Conservation (phyloP, 148 eudicot species). For the Selenicereus undatus region DNA sequence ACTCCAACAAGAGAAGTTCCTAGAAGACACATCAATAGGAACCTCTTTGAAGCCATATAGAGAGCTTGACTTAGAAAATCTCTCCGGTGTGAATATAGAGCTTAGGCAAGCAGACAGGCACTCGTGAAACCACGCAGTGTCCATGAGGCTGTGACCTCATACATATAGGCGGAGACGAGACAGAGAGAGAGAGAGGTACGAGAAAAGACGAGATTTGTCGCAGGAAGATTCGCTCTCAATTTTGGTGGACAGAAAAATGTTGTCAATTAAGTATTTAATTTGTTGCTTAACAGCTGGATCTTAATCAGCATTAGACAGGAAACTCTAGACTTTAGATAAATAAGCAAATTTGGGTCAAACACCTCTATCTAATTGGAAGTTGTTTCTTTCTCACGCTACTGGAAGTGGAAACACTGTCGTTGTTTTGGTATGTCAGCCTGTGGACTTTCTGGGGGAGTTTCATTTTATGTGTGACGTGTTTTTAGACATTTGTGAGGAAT, state of each 20-base stretch:
- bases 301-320: neutral
- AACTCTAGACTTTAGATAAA: neutral
- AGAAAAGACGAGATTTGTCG: conserved; percentile 1
- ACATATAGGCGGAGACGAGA: neutral
- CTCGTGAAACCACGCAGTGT: neutral
- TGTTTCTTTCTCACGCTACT: neutral
- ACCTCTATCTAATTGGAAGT: neutral
- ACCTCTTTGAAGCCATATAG: neutral
- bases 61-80: no score
- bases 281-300: conserved; percentile 1
- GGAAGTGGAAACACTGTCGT: neutral
- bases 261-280: neutral
- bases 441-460: neutral
- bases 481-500: no score
- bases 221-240: neutral
- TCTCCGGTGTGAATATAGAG: neutral
- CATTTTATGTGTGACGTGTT: neutral
- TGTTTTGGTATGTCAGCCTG: neutral
- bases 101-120: neutral
- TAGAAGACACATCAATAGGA: neutral
- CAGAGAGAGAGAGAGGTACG: neutral
- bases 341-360: neutral
- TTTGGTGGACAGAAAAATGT: neutral
- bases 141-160: neutral
- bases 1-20: neutral